These are phyloP conservation scores for Colletotrichum viniferum DNA, from an alignment of 2,329 filamentous ascomycete genomes.

Conservation along the genomic window DNA sequence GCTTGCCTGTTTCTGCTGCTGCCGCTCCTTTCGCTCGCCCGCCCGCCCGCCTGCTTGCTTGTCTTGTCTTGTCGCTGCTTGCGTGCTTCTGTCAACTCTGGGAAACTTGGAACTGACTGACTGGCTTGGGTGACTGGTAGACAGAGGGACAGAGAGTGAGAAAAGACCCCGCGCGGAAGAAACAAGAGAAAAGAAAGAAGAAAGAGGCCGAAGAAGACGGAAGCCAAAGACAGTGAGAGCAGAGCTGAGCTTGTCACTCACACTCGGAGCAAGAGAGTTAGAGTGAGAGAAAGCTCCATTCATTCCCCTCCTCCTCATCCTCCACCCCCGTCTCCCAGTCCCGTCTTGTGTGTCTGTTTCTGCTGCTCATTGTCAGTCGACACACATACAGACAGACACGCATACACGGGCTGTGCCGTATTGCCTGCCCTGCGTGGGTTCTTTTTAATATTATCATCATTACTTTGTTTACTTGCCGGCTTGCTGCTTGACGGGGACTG, in stretches of 20 bases:
- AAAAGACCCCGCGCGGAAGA: not conserved
- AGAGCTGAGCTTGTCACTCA: not conserved
- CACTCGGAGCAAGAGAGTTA: not conserved
- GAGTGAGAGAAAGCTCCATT: not conserved
- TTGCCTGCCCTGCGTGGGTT: not conserved
- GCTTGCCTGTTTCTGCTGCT: not conserved
- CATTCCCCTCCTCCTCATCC: not conserved
- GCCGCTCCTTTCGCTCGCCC: not conserved
- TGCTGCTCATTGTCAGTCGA: slow-evolving; percentile 9
- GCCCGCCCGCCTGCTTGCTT: not conserved
- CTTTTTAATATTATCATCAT: not conserved
- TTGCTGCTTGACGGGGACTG: not conserved
- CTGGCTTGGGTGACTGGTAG: not conserved
- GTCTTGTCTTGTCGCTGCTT: not conserved
- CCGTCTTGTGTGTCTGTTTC: not conserved
- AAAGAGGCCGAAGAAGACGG: not conserved
- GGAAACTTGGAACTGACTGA: not conserved
- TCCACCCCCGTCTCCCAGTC: not conserved
- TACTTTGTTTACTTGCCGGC: not conserved
- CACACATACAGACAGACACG: not conserved
- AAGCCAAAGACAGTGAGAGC: not conserved
- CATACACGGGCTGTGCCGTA: slow-evolving; percentile 3
- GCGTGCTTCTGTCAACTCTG: not conserved
- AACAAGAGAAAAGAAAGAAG: not conserved
- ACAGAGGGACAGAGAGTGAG: not conserved